Base-by-base conservation (phyloP, 2,329 filamentous ascomycete genomes). In the Aspergillus thermomutatus region DNA sequence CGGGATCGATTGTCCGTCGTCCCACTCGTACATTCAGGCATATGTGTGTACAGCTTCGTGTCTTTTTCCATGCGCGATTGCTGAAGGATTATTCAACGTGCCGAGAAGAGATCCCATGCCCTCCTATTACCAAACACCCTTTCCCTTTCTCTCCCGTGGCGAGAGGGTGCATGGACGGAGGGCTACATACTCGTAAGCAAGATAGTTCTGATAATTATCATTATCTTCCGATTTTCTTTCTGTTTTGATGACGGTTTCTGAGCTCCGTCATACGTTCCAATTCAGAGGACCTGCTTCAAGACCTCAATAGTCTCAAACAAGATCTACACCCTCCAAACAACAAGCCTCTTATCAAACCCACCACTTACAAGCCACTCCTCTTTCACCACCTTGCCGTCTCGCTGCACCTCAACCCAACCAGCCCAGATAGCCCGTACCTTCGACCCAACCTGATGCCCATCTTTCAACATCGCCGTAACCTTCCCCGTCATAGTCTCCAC, bases 21-120 rank as follows among this genome's bases (percentile, higher is more conserved):
- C 34, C 49, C 50, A 53, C 59, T 50, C 19, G 26, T 46, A 27
- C 49, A 54, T 46, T 59, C 62, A 75, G 82, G 85, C 85, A 87
- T 87, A 82, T 82, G 84, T 88, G 85, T 87, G 85, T 88, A 88
- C 85, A 87, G 84, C 84, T 79, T 79, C 82, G 80, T 71, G 72
- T 79, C 78, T 76, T 73, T 79, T 61, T 70, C 79, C 74, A 83
- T 86, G 82, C 79, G 79, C 79, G 79, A 78, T 77, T 81, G 82
- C 83, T 87, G 84, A 87, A 87, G 84, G 85, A 86, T 81, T 79
- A 73, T 77, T 76, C 79, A 78, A 71, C 84, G 83, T 87, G 85
- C 85, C 85, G 78, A 88, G 79, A 88, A 78, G 62, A 73, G 75
- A 70, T 66, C 57, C 66, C 64, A 64, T 65, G 70, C 72, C 73